Evolutionary conservation across 352 stramenopile genomes (phyloP).

Genomic region (Pythium folliculosum): DNA sequence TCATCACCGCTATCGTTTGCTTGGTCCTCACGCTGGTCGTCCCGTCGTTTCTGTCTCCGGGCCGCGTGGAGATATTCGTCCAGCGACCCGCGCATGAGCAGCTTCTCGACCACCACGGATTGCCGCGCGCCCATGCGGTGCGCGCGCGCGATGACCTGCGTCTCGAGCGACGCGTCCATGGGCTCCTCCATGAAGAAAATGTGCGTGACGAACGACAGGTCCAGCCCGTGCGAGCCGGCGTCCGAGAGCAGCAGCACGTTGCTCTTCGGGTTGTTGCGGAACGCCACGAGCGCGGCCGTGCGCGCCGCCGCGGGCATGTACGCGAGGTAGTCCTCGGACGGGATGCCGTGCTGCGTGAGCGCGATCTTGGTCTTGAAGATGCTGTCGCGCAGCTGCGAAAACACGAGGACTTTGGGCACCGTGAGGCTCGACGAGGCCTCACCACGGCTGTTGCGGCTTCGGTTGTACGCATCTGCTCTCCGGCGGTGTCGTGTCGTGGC

Average conservation of each 20-base stretch:
- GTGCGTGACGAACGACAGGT: conserved; percentile 98
- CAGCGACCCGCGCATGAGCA: conserved; percentile 88
- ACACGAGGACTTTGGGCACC: conserved; percentile 76
- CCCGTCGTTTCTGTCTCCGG: not conserved
- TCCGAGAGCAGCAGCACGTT: conserved; percentile 94
- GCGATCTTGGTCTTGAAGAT: conserved; percentile 67
- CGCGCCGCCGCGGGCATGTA: conserved; percentile 41
- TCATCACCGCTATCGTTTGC: not conserved
- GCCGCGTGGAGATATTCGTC: conserved; percentile 37
- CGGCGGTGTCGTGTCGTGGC: conserved; percentile 1
- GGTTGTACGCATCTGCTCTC: not conserved
- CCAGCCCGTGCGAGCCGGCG: conserved; percentile 94
- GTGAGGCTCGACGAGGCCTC: conserved; percentile 14
- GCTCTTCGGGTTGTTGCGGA: conserved; percentile 60
- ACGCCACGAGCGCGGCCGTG: conserved; percentile 56
- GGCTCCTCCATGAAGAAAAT: conserved; percentile 98
- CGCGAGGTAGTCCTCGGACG: conserved; percentile 65
- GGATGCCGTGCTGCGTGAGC: conserved; percentile 69
- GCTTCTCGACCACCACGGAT: conserved; percentile 91
- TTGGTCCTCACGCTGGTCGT: not conserved
- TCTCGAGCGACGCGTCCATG: conserved; percentile 94
- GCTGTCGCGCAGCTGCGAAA: conserved; percentile 44
- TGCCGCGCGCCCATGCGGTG: conserved; percentile 95
- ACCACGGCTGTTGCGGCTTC: too few relatives aligned
- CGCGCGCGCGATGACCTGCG: conserved; percentile 95